Base-by-base conservation (phyloP, 73 alveolate species). In the Paramecium pentaurelia region DNA sequence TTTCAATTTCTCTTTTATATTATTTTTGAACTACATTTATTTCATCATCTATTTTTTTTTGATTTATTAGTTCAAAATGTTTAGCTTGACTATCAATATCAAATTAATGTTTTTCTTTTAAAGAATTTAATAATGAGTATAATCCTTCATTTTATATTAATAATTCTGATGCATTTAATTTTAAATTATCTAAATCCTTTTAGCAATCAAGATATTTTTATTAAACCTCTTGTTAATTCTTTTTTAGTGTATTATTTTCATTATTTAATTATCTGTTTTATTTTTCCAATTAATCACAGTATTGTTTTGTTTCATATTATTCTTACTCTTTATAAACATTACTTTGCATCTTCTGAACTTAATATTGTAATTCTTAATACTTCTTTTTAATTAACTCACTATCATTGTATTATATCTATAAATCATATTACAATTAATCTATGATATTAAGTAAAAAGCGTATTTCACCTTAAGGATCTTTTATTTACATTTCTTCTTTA, bases 41-140 rank as follows among this genome's bases (percentile, higher is more conserved):
- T 80, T 80, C 71, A 45, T 80, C 91, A 80, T 80, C 91, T 2
- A 80, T 80, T 47, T 80, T 80, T 25, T 80, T 80, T 36, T 80
- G 58, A 45, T 44, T 80, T 20, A 80, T 42, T 9, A 80, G 58
- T 10, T 80, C 91, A 32, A 45, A 80, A 44, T 80, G 77, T 80
- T 80, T 80, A 4, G 71, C 71, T 25, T 45, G 16, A 45, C 77
- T 45, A 14, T 80, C 91, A 42, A 80, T 44, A 45, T 80, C 91
- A 14, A 80, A 80, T 45, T 40, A 6, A 80, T 80, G 91, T 18
- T 80, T 80, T 2, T 80, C 91, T 27, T 80, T 80, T 47, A 80
- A 80, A 45, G 91, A 80, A 12, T 42, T 80, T 49, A 80, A 47
- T 80, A 80, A 47, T 10, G 91, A 80, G 16, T 80, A 47, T 80